Evolutionary conservation across 2,329 filamentous ascomycete genomes (phyloP), one percentile per base, ranked within the genome.

Genomic region (Fusarium sp.): DNA sequence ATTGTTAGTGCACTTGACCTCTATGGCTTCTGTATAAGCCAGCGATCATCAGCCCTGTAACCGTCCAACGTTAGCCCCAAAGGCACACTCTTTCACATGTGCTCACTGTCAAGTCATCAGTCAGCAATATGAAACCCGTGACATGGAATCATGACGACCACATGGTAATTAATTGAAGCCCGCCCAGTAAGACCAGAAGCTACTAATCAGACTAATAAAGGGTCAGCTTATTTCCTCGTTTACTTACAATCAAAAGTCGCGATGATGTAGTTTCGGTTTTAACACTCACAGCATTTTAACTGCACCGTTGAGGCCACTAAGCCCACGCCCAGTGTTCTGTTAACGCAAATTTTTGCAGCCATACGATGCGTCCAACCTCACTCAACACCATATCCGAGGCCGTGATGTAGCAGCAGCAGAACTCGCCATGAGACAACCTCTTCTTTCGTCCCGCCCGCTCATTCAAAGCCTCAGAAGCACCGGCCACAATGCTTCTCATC

Each of bases 271-370:
- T 20, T 32, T 47, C 37, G 22, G 14, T 15, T 6, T 17, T 20
- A 45, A 13, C n/a, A 20, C 46, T 25, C 25, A 25, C 25, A 25
- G 25, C 8, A 25, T 8, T 25, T 25, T 47, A 19, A 17, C 13
- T 45, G 6, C 19, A 47, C 13, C 30, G 19, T 40, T 52, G 4
- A 14, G 14, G 14, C 7, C 3, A 23, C 59, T 71, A 70, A 6
- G 7, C 32, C 9, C 69, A 73, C 69, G 27, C 71, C 65, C 25
- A 47, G 25, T 33, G 69, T 73, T 44, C 17, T 11, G 20, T 37
- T 71, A 72, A 58, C 58, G 67, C 68, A 71, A 74, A 74, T 68
- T 74, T 73, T 73, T 51, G 37, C 68, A n/a, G 46, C 37, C 25
- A 9, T 25, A 25, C 25, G 10, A 44, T 20, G 47, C 43, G 20